A percentile compares a stretch with the other conserved stretches of the same genome.
Evolutionary conservation across 768 basidiomycete species (phyloP).

Genomic region (Tubosaeta brunneosetosa): DNA sequence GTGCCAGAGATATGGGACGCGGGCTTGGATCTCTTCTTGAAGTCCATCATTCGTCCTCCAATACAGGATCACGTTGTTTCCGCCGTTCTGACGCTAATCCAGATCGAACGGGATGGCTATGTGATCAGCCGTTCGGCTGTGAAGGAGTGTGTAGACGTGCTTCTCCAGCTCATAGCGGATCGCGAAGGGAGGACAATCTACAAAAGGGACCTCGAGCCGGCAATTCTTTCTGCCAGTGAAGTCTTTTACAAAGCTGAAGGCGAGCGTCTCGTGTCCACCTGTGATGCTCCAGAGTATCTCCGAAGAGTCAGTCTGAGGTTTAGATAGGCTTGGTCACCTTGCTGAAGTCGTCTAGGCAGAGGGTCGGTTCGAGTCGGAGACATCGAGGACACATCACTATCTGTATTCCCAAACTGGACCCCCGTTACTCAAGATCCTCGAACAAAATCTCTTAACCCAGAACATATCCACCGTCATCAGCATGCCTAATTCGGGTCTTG

Average conservation of each 20-base stretch:
- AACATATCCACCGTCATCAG: slow-evolving; percentile 72
- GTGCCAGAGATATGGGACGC: slow-evolving; percentile 80
- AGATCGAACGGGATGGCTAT: slow-evolving; percentile 87
- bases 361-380: slow-evolving; percentile 74
- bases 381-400: slow-evolving; percentile 81
- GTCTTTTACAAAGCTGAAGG: slow-evolving; percentile 79
- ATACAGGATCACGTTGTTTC: slow-evolving; percentile 79
- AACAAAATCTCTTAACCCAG: slow-evolving; percentile 69
- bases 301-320: slow-evolving; percentile 50
- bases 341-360: slow-evolving; percentile 56
- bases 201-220: slow-evolving; percentile 77
- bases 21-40: slow-evolving; percentile 78
- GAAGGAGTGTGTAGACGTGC: slow-evolving; percentile 82
- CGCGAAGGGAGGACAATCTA: slow-evolving; percentile 61
- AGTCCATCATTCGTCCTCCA: slow-evolving; percentile 71
- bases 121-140: slow-evolving; percentile 88
- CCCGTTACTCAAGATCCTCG: slow-evolving; percentile 69
- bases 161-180: slow-evolving; percentile 60
- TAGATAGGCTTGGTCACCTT: neutral
- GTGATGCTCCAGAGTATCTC: slow-evolving; percentile 80
- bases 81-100: slow-evolving; percentile 83
- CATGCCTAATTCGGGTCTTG: slow-evolving; percentile 80
- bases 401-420: slow-evolving; percentile 68
- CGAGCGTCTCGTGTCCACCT: slow-evolving; percentile 59
- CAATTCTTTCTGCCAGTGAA: slow-evolving; percentile 71